Evolutionary conservation across 2,329 filamentous ascomycete species (phyloP).

Genomic region (Paracamarosporium sp.): DNA sequence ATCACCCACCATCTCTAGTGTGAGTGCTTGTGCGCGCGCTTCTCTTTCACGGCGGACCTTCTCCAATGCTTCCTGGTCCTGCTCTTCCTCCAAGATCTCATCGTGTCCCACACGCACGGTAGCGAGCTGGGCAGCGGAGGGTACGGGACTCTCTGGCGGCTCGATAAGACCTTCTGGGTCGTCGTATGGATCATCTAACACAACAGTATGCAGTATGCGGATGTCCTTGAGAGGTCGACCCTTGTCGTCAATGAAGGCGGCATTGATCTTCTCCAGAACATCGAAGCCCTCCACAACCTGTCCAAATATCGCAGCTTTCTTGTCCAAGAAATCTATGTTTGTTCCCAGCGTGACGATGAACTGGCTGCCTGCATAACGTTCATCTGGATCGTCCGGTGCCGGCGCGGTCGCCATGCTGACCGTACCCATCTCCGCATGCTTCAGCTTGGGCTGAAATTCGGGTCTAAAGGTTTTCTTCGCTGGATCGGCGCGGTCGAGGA

Average conservation of each 20-base stretch:
- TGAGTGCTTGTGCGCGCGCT: constrained; percentile 90
- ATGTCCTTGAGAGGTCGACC: constrained; percentile 93
- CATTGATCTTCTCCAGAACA: constrained; percentile 90
- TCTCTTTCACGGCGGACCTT: constrained; percentile 84
- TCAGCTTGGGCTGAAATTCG: constrained; percentile 85
- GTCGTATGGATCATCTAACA: constrained; percentile 90
- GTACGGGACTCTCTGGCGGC: constrained; percentile 79
- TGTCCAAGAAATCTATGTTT: constrained; percentile 87
- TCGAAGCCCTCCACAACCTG: constrained; percentile 97
- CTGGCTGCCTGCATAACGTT: constrained; percentile 84
- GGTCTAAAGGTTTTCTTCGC: constrained; percentile 80
- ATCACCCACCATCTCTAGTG: constrained; percentile 97
- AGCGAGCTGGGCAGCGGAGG: constrained; percentile 83
- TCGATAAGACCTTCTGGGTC: constrained; percentile 80
- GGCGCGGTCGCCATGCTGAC: constrained; percentile 97
- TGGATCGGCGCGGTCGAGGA: constrained; percentile 67
- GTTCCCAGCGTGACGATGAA: constrained; percentile 93
- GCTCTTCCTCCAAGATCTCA: constrained; percentile 77
- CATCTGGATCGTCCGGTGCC: constrained; percentile 76
- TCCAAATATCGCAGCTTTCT: constrained; percentile 93
- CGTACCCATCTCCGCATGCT: constrained; percentile 86
- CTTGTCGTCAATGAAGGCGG: constrained; percentile 83
- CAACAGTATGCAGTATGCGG: constrained; percentile 87
- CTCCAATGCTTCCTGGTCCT: constrained; percentile 82
- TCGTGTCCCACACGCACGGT: constrained; percentile 93